Base-by-base conservation (phyloP, 768 basidiomycete species). In the Collybia mongolica region DNA sequence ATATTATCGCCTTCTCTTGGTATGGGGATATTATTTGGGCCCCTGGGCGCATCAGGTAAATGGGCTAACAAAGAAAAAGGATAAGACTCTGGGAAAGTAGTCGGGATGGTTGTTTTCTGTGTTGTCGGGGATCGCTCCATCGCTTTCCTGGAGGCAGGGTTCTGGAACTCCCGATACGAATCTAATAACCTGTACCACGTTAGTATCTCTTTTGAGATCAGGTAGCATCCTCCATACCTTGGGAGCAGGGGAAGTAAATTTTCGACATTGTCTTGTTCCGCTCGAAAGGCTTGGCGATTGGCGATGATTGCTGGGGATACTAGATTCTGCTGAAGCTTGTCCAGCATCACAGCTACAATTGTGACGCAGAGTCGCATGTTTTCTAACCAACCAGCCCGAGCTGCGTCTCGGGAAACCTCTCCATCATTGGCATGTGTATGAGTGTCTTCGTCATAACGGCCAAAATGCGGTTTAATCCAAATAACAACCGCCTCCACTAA, bases 381-480 rank as follows among this genome's bases (percentile, higher is more conserved):
- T 67, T 98, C 95, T 54, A 98, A 62, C 95, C 95, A 98, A 46
- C 74, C 78, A 20, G 96, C 79, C 7, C 90, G 80, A n/a, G 88
- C 85, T 7, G 79, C 72, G 63, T 97, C 93, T 39, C 81, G 77
- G 17, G 72, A 75, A 32, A 61, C 66, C 52, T 93, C 89, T 2
- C 81, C 70, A 54, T 95, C 93, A 48, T 76, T 82, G 1, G 80
- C 68, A 48, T 78, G 75, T 11, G 78, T 79, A 54, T 84, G 80
- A 17, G 74, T 63, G 56, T 83, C 88, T 66, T 95, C 94, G 55
- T 98, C 93, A 61, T 88, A 98, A 23, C 82, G 82, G 20, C 95
- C 95, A 60, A 98, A 91, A 65, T 95, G 86, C 1, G 95, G 93
- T 63, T 94, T 96, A 57, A 98, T 87, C 94, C 95, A 98, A 18